Conservation (phyloP, 1,284 basidiomycete genomes). For the Sutorius eximius region DNA sequence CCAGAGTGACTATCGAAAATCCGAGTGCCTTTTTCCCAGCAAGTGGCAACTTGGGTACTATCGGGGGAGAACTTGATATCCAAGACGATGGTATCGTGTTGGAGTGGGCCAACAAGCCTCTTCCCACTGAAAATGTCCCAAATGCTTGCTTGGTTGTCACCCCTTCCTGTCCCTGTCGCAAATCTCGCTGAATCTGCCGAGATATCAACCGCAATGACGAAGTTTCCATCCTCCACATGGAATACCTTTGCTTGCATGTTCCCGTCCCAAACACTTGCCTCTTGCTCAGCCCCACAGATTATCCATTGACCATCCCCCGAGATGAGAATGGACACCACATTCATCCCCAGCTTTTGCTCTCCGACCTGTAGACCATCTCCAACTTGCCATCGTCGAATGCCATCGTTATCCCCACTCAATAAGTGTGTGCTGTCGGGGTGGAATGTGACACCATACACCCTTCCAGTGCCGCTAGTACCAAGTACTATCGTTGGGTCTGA, state of each 20-base stretch:
- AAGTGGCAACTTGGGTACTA: not conserved
- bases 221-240: fast-evolving
- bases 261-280: not conserved
- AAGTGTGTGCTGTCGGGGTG: not conserved
- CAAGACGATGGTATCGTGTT: no score
- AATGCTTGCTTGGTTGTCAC: not conserved
- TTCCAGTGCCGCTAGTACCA: not conserved
- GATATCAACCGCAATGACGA: fast-evolving
- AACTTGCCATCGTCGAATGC: not conserved
- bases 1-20: not conserved
- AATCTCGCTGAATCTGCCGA: not conserved
- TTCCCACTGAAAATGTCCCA: not conserved
- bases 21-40: fast-evolving
- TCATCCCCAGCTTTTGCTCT: not conserved
- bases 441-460: not conserved
- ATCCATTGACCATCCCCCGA: not conserved
- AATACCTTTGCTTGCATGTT: not conserved
- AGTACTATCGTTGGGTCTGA: not conserved
- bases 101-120: not conserved
- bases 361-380: not conserved
- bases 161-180: not conserved
- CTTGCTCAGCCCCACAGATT: fast-evolving
- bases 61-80: not conserved
- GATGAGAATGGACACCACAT: not conserved
- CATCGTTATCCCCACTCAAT: not conserved